Evolutionary conservation across 78 protist species (phyloP).

Genomic region (Mastigamoeba balamuthi): DNA sequence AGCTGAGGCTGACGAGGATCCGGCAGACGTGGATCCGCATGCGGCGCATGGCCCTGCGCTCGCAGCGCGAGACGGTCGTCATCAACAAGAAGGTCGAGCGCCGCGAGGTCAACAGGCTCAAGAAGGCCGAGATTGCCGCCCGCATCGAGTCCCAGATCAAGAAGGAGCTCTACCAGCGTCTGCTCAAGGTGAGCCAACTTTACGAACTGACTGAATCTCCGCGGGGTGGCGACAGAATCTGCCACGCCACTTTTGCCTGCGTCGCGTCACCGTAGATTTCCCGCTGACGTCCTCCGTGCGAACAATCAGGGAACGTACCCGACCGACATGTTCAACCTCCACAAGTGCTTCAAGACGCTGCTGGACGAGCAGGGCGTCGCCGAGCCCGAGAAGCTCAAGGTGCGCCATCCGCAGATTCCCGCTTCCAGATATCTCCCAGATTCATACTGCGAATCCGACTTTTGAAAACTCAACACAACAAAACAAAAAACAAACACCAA

Average conservation of each 20-base stretch:
- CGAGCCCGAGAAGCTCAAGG: not conserved
- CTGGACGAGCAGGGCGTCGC: constrained; percentile 42
- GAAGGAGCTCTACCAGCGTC: constrained; percentile 73
- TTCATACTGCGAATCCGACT: too few species aligned
- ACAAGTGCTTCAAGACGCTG: constrained; percentile 8
- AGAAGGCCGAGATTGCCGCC: constrained; percentile 86
- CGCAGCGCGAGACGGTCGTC: constrained; percentile 64
- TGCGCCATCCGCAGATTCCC: too few species aligned
- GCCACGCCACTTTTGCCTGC: not conserved
- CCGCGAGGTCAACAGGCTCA: constrained; percentile 59
- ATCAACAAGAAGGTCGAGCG: constrained; percentile 73
- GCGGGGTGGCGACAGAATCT: not conserved
- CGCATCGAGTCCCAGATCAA: constrained; percentile 63
- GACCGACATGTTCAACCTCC: constrained; percentile 78
- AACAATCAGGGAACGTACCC: constrained; percentile 38
- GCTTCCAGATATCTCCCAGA: too few species aligned
- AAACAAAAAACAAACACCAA: too few species aligned
- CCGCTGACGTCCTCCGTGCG: not conserved
- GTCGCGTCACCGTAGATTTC: not conserved
- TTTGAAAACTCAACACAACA: too few species aligned
- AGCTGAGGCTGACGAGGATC: constrained; percentile 84
- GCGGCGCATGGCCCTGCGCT: too few species aligned
- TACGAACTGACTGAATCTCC: too few species aligned
- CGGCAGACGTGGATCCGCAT: too few species aligned
- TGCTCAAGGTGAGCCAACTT: constrained; percentile 33